Conservation (phyloP, 2,329 filamentous ascomycete species). For the Cladorrhinum sp. region DNA sequence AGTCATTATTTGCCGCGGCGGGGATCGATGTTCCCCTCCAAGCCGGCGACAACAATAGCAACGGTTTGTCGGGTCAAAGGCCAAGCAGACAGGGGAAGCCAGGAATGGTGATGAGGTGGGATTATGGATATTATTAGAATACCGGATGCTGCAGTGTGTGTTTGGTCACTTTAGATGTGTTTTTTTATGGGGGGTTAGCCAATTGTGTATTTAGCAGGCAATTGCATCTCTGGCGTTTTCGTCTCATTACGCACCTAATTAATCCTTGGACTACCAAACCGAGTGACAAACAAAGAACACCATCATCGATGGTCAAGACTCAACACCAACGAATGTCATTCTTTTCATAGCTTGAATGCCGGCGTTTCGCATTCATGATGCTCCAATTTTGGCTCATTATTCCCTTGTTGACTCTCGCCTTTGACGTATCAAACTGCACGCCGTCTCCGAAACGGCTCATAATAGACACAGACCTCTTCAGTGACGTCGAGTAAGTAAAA, state of each 20-base stretch:
- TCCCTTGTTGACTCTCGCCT: neutral
- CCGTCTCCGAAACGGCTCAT: slow-evolving; percentile 32
- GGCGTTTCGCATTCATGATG: neutral
- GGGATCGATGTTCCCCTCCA: neutral
- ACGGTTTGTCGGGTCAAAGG: neutral
- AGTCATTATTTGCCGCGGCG: slow-evolving; percentile 1
- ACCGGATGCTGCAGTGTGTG: neutral
- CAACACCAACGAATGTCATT: neutral
- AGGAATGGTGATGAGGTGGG: neutral
- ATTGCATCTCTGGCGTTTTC: neutral
- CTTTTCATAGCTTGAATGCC: too few relatives aligned
- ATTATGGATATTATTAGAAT: neutral
- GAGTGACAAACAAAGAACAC: neutral
- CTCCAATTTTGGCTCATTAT: neutral
- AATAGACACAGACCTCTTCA: slow-evolving; percentile 46
- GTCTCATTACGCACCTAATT: neutral
- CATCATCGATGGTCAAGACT: neutral
- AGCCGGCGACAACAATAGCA: neutral
- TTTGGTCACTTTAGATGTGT: neutral
- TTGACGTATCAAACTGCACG: neutral
- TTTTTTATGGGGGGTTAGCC: neutral
- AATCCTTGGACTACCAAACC: neutral
- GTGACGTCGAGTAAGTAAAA: slow-evolving; percentile 41
- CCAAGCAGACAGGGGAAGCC: neutral
- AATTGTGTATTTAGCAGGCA: neutral